Evolutionary conservation across 2,329 filamentous ascomycete species (phyloP).

Genomic region (Cladophialophora carrionii): DNA sequence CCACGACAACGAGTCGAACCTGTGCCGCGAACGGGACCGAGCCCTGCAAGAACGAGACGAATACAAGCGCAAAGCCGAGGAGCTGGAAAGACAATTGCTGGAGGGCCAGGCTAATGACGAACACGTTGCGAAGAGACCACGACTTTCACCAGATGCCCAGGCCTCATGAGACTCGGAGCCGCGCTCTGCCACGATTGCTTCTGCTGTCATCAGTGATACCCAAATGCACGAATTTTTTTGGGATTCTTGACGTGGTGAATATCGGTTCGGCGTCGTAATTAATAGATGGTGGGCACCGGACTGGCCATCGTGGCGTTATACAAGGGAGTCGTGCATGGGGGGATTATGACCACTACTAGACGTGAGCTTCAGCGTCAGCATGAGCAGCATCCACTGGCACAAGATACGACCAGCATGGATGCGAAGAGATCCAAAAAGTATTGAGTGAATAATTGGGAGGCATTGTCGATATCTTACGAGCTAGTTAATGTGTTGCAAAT

Average conservation of each 20-base stretch:
- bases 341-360: conserved; percentile 7
- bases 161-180: conserved; percentile 15
- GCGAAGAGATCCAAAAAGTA: not conserved
- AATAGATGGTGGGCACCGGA: not conserved
- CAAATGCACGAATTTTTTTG: conserved; percentile 31
- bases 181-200: conserved; percentile 16
- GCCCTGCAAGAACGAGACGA: conserved; percentile 77
- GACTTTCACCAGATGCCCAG: conserved; percentile 29
- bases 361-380: not conserved
- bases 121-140: conserved; percentile 34
- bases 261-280: conserved; percentile 14
- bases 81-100: conserved; percentile 64
- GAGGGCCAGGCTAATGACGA: conserved; percentile 38
- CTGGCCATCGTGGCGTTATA: not conserved
- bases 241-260: not conserved
- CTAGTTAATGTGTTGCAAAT: conserved; percentile 4
- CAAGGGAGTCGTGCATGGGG: not conserved
- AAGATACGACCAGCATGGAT: not conserved
- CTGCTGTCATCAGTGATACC: conserved; percentile 31
- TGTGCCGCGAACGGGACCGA: conserved; percentile 71
- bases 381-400: not conserved
- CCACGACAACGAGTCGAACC: conserved; percentile 57
- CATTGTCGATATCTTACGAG: not conserved
- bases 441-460: not conserved
- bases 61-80: conserved; percentile 78